These are phyloP conservation scores for Candida sanyaensis DNA, from an alignment of 1,139 yeast species.

Conservation along the genomic window DNA sequence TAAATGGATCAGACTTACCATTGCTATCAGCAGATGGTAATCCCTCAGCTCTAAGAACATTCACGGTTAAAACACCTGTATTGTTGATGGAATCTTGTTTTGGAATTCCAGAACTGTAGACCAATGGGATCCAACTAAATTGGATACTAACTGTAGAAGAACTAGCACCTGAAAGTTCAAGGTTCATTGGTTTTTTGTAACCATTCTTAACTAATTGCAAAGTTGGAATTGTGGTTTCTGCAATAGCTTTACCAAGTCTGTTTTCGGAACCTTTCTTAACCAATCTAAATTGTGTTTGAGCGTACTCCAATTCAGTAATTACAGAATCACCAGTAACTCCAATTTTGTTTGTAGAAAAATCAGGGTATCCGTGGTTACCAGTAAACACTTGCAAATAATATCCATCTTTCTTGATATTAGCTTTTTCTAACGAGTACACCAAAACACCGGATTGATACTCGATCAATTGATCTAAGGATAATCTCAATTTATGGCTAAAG, in stretches of 20 bases:
- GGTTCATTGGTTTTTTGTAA: constrained; percentile 55
- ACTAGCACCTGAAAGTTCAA: constrained; percentile 50
- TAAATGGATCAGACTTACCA: constrained; percentile 93
- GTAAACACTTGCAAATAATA: constrained; percentile 71
- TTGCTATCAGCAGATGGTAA: constrained; percentile 82
- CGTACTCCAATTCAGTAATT: constrained; percentile 76
- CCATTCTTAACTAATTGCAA: constrained; percentile 65
- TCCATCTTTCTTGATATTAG: constrained; percentile 52
- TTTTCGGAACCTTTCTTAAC: constrained; percentile 54
- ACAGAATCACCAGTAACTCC: constrained; percentile 66
- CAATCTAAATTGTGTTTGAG: constrained; percentile 63
- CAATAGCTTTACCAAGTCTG: constrained; percentile 58
- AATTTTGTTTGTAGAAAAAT: constrained; percentile 54
- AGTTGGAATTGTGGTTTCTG: constrained; percentile 70
- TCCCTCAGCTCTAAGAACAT: constrained; percentile 64
- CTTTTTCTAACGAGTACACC: constrained; percentile 64
- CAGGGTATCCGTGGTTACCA: constrained; percentile 70
- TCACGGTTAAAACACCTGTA: constrained; percentile 69
- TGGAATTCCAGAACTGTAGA: constrained; percentile 61
- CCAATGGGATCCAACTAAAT: constrained; percentile 76
- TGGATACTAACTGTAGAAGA: constrained; percentile 56
- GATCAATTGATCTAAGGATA: constrained; percentile 64
- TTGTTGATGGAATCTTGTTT: constrained; percentile 74
- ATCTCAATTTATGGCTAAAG: constrained; percentile 48
- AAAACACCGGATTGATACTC: constrained; percentile 75